phyloP scores from a whole-genome alignment of 2,329 filamentous ascomycete genomes.

The Rasamsonia emersonii region DNA sequence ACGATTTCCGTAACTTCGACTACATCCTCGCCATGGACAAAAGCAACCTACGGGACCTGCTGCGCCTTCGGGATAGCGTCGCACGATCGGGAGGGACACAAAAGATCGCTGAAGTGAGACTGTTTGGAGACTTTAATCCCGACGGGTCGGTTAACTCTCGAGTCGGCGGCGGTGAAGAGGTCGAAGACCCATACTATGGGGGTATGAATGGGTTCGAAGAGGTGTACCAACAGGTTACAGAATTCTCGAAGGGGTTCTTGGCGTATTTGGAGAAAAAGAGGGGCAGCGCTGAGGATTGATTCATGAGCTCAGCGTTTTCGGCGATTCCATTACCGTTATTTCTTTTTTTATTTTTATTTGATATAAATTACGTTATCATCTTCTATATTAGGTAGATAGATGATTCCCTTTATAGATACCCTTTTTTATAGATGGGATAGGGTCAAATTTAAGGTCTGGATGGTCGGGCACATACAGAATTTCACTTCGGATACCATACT shows the following conservation, averaged over 20 bases:
- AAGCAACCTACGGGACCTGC: conserved; percentile 65
- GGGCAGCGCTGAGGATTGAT: conserved; percentile 1
- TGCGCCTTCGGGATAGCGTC: conserved; percentile 49
- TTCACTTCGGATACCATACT: no score
- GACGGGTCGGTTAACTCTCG: conserved; percentile 34
- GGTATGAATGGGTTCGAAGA: conserved; percentile 68
- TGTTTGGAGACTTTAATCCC: conserved; percentile 77
- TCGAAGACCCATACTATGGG: conserved; percentile 92
- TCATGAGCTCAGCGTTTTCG: no score
- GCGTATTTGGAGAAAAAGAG: conserved; percentile 41
- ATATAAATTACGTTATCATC: no score
- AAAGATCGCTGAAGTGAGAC: conserved; percentile 51
- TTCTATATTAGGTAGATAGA: no score
- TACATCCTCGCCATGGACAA: conserved; percentile 94
- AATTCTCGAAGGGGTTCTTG: conserved; percentile 71
- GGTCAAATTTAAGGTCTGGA: no score
- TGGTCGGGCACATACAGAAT: no score
- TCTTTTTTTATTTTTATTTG: no score
- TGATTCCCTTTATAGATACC: no score
- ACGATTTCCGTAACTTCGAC: conserved; percentile 79
- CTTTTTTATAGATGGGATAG: no score
- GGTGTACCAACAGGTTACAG: conserved; percentile 74
- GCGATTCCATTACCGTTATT: no score
- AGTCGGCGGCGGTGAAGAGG: conserved; percentile 52
- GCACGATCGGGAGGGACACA: conserved; percentile 26